phyloP scores from a whole-genome alignment of 2,329 filamentous ascomycete species.

The Aspergillus caelatus region DNA sequence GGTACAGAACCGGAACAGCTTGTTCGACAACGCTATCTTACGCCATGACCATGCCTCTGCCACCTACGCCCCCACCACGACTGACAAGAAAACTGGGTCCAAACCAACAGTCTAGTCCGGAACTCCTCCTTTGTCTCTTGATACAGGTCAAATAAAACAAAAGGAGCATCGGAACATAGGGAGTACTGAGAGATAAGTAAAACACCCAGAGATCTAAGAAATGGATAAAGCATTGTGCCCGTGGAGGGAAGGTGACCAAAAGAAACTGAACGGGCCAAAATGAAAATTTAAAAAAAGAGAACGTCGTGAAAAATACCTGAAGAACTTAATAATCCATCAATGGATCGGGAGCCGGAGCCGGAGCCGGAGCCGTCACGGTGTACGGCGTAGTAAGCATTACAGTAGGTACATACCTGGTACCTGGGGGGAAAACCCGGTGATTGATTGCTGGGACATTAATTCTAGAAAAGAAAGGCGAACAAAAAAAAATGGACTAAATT shows the following conservation, averaged over 20 bases:
- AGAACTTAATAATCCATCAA: constrained; percentile 16
- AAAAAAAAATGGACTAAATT: neutral
- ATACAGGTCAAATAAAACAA: constrained; percentile 10
- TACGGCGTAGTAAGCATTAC: constrained; percentile 1
- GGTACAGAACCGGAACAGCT: constrained; percentile 6
- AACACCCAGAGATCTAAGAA: neutral
- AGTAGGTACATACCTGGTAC: neutral
- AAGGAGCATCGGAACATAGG: neutral
- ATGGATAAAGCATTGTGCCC: neutral
- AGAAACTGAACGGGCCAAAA: neutral
- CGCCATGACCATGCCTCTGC: constrained; percentile 18
- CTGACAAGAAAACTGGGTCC: constrained; percentile 16
- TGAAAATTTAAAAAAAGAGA: neutral
- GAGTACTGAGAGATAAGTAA: neutral
- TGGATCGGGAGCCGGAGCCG: neutral
- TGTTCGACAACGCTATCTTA: constrained; percentile 10
- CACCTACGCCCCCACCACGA: constrained; percentile 13
- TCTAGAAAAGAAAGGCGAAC: neutral
- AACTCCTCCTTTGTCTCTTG: constrained; percentile 8
- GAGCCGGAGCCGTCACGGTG: neutral
- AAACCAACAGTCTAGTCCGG: neutral
- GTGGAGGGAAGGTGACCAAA: neutral
- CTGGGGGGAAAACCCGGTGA: neutral
- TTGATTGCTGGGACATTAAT: neutral
- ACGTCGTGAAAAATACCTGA: constrained; percentile 12